phyloP scores from a whole-genome alignment of 179 eudicot species.

The Corrigiola litoralis region DNA sequence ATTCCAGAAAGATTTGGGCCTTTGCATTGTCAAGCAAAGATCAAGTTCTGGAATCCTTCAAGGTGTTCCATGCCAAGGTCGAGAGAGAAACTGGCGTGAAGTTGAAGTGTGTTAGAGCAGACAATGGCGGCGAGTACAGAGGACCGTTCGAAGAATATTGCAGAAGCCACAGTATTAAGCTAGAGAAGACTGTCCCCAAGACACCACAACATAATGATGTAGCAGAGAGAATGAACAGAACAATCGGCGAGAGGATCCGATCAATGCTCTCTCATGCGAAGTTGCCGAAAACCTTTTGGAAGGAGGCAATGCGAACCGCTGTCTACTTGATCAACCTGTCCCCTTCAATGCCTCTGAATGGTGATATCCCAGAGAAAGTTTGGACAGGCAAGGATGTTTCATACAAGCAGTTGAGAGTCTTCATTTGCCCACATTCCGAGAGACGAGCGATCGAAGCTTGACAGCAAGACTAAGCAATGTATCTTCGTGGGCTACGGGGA shows the following conservation, averaged over 20 bases:
- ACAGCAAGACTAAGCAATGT: background rate
- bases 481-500: background rate
- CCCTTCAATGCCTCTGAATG: background rate
- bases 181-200: background rate
- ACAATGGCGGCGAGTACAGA: constrained; percentile 11
- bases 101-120: constrained; percentile 2
- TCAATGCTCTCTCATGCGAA: constrained; percentile 2
- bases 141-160: constrained; percentile 8
- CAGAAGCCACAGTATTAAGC: background rate
- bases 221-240: background rate
- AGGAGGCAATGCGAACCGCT: background rate
- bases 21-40: constrained; percentile 2
- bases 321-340: constrained; percentile 5
- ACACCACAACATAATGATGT: background rate
- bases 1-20: constrained; percentile 1
- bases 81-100: constrained; percentile 4
- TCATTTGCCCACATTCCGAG: constrained; percentile 4
- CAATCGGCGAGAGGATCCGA: background rate
- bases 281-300: background rate
- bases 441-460: constrained; percentile 7
- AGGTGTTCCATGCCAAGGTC: constrained; percentile 12
- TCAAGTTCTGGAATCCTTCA: background rate
- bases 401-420: background rate
- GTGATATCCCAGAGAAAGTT: background rate
- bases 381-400: background rate